Evolutionary conservation across 257 asterid species (phyloP).

Genomic region (Cordia subcordata): DNA sequence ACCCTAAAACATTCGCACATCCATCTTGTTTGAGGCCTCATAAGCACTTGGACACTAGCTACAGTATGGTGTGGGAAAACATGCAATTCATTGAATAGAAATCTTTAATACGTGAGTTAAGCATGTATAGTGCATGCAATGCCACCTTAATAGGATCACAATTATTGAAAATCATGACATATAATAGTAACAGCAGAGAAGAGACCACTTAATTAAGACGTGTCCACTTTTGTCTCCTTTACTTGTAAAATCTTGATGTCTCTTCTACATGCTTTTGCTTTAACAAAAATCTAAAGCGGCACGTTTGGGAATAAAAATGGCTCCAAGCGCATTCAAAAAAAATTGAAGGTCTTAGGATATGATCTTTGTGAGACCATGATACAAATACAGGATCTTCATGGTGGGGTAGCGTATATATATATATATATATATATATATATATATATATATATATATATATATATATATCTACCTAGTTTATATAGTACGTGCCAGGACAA

Average conservation of each 20-base stretch:
- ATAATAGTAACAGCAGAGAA: background rate
- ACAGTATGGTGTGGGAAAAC: too few relatives aligned
- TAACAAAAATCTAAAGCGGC: background rate
- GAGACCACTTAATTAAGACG: background rate
- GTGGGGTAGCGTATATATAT: too few relatives aligned
- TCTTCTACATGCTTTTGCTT: background rate
- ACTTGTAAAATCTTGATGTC: background rate
- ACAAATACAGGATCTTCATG: background rate
- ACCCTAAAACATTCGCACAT: too few relatives aligned
- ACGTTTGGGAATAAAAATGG: background rate
- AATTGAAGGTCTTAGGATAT: background rate
- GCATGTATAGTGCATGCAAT: too few relatives aligned
- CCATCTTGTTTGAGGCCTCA: too few relatives aligned
- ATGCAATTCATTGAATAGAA: too few relatives aligned
- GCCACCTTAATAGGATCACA: too few relatives aligned
- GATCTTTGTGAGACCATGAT: background rate
- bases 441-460: too few relatives aligned
- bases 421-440: too few relatives aligned
- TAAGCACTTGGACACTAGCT: too few relatives aligned
- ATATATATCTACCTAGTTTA: background rate
- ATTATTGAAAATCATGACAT: too few relatives aligned
- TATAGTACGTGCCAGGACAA: background rate
- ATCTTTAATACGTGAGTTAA: too few relatives aligned
- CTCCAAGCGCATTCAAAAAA: background rate
- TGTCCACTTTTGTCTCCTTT: background rate